Evolutionary conservation across 768 basidiomycete genomes (phyloP), one percentile per base, ranked within the genome.

Genomic region (Butyriboletus loyo): DNA sequence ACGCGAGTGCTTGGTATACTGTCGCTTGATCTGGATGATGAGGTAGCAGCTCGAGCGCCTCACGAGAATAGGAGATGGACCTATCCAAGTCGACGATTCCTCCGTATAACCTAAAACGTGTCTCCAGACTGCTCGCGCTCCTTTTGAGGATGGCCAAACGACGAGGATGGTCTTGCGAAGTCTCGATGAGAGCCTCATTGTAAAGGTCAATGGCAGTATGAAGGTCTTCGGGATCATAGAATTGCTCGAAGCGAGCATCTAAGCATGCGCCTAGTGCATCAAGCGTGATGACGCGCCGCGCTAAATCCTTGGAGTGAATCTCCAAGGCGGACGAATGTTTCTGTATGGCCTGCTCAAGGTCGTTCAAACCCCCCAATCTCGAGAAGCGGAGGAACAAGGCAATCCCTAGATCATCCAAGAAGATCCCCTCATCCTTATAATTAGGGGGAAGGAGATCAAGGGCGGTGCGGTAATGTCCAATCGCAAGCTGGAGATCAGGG

Each of bases 341-440:
- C 39, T 65, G 58, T 46, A 68, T 67, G 24, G 67, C 67, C 36
- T 59, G 59, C 32, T 69, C 58, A 8, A 68, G 58, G 45, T 69
- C 58, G 10, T 34, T 24, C 30, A 53, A 37, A 0, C 32, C 17
- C 1, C 62, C 60, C 30, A 49, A n/a, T 31, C 54, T 58, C 15
- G 56, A 54, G 31, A 62, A 61, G 32, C 60, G 66, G 42, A 67
- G 57, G 50, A 58, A 58, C 45, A 71, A 46, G 7, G 63, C 66
- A 39, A 46, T 55, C 22, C 67, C 67, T 22, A 70, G 40, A 39
- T 54, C 56, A 39, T 55, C 54, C 31, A 65, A 49, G 27, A 57
- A 50, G 17, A 52, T 24, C 2, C 55, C 58, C 17, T 57, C 54
- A 5, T 61, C 49, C 37, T 53, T 48, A 30, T 60, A 45, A 41